Base-by-base conservation (phyloP, 2,329 filamentous ascomycete genomes). In the Curvularia hawaiiensis region DNA sequence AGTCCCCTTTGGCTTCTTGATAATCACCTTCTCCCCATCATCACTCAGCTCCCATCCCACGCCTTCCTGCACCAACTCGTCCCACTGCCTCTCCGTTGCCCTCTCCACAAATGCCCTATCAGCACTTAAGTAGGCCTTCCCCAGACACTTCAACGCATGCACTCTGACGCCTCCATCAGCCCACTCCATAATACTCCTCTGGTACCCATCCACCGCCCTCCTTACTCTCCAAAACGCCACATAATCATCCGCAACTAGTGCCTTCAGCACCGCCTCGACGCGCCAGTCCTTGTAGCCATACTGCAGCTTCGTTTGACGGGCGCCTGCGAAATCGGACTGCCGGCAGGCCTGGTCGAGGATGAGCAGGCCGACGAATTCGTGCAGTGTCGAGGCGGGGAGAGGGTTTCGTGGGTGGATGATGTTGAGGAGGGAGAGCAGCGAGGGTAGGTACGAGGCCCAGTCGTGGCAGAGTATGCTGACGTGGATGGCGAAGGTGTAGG, bases 311-410 rank as follows among this genome's bases (percentile, higher is more conserved):
- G 92, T 79, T 3, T 84, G 81, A 70, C 89, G 91, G 1, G 94
- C 95, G 53, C 89, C 86, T 1, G 84, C 82, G 26, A 96, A 79
- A 63, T 96, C 86, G 12, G 85, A 83, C 63, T 93, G 87, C 24
- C 95, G 88, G 73, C 95, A 98, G 6, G 92, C 92, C 40, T 92
- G 85, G 77, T 99, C 95, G 26, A 99, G 84, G 48, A 97, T 87
- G 26, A 92, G 83, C 69, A 97, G 96, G 31, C 86, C 85, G 2
- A 88, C 85, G 50, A 96, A 89, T 68, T 98, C 95, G 48, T 88
- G 85, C 4, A 92, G 78, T 71, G 97, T 92, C 6, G 89, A 81
- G 2, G 82, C 79, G 0, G 89, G 86, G 20, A 98, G 84, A 4
- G 88, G 88, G 49, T 88, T 85, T 2, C 81, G 75, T 0, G 83